Percentiles rank a stretch among this genome's conserved stretches.
phyloP scores from a whole-genome alignment of 2,329 filamentous ascomycete genomes.

The Akanthomyces lecanii region DNA sequence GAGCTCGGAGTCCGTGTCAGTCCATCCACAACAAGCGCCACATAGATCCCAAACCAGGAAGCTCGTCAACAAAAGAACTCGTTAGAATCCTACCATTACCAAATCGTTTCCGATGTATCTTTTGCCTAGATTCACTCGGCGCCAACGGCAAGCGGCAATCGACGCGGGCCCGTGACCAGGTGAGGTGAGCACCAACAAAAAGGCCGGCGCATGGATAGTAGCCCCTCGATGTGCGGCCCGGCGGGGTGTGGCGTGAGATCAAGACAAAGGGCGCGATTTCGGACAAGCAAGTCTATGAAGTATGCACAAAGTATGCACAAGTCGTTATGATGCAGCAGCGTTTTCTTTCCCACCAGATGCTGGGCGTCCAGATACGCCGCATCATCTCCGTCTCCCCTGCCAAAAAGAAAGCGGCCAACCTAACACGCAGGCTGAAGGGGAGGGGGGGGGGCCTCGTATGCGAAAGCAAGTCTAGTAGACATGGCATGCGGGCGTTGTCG shows the following conservation, averaged over 20 bases:
- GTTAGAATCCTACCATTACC: neutral
- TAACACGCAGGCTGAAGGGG: neutral
- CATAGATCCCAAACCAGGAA: neutral
- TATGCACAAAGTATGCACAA: neutral
- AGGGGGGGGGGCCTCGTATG: neutral
- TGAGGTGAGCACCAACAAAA: neutral
- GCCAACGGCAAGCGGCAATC: constrained; percentile 3
- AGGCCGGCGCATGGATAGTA: neutral
- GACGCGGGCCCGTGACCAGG: neutral
- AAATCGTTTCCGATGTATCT: neutral
- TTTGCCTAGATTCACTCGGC: neutral
- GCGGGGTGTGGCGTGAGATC: neutral
- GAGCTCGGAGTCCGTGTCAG: neutral
- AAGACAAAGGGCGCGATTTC: neutral
- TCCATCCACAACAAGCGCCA: neutral
- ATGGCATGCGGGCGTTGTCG: neutral
- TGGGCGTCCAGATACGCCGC: neutral
- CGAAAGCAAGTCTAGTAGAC: neutral
- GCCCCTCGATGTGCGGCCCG: neutral
- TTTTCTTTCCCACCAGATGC: neutral
- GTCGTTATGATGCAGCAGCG: neutral
- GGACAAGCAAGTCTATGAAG: neutral
- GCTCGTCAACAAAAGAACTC: neutral
- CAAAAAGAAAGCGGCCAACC: neutral
- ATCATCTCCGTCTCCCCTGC: neutral